A percentile compares a stretch with the other conserved stretches of the same genome.
Evolutionary conservation across 202 grass and related monocot species (phyloP).

Genomic region (Panicum hallii): DNA sequence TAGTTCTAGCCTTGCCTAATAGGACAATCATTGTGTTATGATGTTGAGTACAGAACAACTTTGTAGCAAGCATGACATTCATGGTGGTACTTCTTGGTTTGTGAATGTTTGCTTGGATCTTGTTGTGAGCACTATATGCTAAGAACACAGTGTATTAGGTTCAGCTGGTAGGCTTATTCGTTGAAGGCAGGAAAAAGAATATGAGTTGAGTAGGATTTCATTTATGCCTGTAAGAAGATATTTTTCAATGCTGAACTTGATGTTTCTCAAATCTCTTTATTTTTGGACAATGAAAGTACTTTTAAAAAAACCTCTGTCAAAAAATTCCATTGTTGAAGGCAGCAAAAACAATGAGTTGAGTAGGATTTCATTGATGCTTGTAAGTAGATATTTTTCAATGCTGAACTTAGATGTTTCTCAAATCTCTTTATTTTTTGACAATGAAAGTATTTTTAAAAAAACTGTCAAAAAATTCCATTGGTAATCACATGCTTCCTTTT

Average conservation of each 20-base stretch:
- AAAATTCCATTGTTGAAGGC: background rate
- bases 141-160: background rate
- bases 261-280: no score
- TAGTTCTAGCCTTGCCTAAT: slow-evolving; percentile 17
- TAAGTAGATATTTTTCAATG: slow-evolving; percentile 27
- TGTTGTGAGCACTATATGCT: background rate
- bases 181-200: background rate
- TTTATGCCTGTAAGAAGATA: slow-evolving; percentile 13
- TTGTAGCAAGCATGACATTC: slow-evolving; percentile 14
- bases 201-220: slow-evolving; percentile 7
- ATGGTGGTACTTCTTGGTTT: background rate
- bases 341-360: background rate
- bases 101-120: slow-evolving; percentile 25
- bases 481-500: slow-evolving; percentile 36
- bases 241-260: slow-evolving; percentile 20
- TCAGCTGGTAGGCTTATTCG: background rate
- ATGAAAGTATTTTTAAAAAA: background rate
- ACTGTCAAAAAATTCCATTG: slow-evolving; percentile 18
- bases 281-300: no score
- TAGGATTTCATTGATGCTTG: slow-evolving; percentile 15
- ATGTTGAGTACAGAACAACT: background rate
- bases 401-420: background rate
- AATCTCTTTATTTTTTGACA: background rate
- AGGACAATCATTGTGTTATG: background rate
- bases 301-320: no score